phyloP scores from a whole-genome alignment of 495 filamentous ascomycete genomes.

The Podospora anserina region DNA sequence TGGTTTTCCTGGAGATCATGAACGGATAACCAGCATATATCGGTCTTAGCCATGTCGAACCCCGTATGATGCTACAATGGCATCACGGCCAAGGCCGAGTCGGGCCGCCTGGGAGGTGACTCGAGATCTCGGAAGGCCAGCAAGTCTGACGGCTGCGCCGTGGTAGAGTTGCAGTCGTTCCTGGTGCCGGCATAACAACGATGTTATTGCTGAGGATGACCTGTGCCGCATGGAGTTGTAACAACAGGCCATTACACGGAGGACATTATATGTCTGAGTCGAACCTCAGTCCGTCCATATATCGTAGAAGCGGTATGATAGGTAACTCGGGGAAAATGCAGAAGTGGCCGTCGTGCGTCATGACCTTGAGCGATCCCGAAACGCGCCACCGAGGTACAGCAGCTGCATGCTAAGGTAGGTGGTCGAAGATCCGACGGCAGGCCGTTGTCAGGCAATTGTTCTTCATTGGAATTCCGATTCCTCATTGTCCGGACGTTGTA shows the following conservation, averaged over 20 bases:
- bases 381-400: neutral
- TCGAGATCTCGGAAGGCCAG: slow-evolving; percentile 9
- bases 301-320: neutral
- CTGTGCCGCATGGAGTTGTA: neutral
- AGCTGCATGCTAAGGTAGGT: neutral
- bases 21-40: slow-evolving; percentile 1
- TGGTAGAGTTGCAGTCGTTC: neutral
- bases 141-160: neutral
- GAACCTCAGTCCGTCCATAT: neutral
- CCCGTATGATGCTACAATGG: slow-evolving; percentile 3
- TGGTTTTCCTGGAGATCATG: neutral
- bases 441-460: neutral
- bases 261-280: neutral
- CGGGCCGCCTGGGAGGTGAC: slow-evolving; percentile 6
- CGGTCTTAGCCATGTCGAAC: neutral
- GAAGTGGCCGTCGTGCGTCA: neutral
- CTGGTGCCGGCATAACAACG: neutral
- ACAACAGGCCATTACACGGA: neutral
- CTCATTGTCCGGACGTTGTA: neutral
- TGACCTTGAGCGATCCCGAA: slow-evolving; percentile 1
- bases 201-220: neutral
- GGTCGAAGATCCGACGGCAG: neutral
- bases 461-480: too few species aligned
- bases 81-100: slow-evolving; percentile 3
- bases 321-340: neutral